Evolutionary conservation across 495 filamentous ascomycete genomes (phyloP).

Genomic region (Neurospora tetraspora): DNA sequence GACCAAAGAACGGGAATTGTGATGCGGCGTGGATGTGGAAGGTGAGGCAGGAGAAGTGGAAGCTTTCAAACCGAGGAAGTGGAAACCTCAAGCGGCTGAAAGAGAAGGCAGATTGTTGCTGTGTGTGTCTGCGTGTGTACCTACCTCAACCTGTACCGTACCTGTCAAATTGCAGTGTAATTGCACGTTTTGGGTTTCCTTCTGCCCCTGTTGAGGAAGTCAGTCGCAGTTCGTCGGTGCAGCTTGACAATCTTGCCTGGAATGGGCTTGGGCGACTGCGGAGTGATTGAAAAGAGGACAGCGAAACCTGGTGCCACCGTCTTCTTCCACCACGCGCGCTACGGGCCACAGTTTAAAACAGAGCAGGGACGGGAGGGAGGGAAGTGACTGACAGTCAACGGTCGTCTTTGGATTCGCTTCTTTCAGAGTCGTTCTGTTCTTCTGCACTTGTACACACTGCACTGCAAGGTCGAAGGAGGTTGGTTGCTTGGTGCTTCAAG

Average conservation of each 20-base stretch:
- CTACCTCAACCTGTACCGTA: background rate
- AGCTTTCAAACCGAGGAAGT: background rate
- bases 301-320: slow-evolving; percentile 35
- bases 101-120: background rate
- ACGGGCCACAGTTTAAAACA: slow-evolving; percentile 19
- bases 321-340: slow-evolving; percentile 23
- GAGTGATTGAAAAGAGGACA: slow-evolving; percentile 50
- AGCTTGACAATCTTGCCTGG: slow-evolving; percentile 26
- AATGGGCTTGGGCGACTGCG: slow-evolving; percentile 48
- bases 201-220: background rate
- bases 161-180: background rate
- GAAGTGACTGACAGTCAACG: background rate
- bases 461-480: background rate
- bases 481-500: background rate
- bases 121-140: background rate
- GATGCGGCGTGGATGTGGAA: background rate
- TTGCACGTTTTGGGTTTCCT: background rate
- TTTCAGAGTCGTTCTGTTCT: background rate
- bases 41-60: background rate
- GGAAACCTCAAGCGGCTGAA: background rate
- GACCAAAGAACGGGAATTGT: background rate
- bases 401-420: background rate
- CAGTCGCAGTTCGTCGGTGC: slow-evolving; percentile 2
- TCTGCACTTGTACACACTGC: background rate
- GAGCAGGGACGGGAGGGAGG: background rate